These are phyloP conservation scores for Aspergillaceae sp. DNA, from an alignment of 2,329 filamentous ascomycete genomes.

Conservation along the genomic window DNA sequence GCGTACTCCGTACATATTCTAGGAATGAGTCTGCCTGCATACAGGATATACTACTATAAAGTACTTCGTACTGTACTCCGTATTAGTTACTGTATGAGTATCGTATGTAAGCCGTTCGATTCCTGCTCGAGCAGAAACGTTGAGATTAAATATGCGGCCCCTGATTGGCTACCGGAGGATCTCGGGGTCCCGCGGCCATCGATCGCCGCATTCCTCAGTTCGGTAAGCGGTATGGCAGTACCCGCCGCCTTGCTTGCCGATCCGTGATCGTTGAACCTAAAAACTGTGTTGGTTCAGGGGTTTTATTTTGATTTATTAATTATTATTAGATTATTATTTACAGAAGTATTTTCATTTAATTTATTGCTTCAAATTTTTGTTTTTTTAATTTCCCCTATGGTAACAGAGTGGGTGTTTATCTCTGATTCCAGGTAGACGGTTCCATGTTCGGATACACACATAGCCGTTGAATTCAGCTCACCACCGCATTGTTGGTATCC, in stretches of 20 bases:
- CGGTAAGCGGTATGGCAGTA: slow-evolving; percentile 8
- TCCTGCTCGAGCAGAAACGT: slow-evolving; percentile 6
- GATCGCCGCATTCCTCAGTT: slow-evolving; percentile 4
- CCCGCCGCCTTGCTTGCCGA: slow-evolving; percentile 10
- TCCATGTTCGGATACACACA: too few relatives aligned
- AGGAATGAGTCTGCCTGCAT: too few relatives aligned
- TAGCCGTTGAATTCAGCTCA: too few relatives aligned
- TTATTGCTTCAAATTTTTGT: too few relatives aligned
- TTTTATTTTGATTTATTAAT: too few relatives aligned
- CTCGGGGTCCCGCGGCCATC: slow-evolving; percentile 5
- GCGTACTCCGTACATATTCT: not conserved
- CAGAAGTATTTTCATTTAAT: too few relatives aligned
- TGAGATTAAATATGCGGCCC: slow-evolving; percentile 3
- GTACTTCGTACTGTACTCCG: not conserved
- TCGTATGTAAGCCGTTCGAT: slow-evolving; percentile 5
- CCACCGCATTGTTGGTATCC: too few relatives aligned
- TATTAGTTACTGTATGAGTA: not conserved
- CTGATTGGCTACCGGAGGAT: slow-evolving; percentile 12
- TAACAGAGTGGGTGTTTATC: too few relatives aligned
- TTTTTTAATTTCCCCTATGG: too few relatives aligned
- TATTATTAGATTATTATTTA: too few relatives aligned
- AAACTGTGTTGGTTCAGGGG: too few relatives aligned
- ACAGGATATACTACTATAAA: not conserved
- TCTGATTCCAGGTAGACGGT: too few relatives aligned
- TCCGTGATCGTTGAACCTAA: slow-evolving; percentile 10